Evolutionary conservation across 768 basidiomycete genomes (phyloP), one percentile per base, ranked within the genome.

Genomic region (Boletus fagicola): DNA sequence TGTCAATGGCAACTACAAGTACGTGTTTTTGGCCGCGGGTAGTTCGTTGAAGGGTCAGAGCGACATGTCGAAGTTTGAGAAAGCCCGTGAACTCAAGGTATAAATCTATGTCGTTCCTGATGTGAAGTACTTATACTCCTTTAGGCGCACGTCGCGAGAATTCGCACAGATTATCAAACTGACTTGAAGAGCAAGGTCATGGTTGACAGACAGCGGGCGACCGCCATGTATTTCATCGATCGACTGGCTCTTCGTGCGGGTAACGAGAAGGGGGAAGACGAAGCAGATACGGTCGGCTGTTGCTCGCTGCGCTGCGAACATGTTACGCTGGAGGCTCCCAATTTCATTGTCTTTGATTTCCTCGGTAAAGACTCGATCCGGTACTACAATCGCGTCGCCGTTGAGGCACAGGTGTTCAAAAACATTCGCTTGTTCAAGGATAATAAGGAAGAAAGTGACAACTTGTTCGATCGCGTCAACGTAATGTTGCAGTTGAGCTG

Each of bases 181-280:
- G 93, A 97, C 56, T 77, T 98, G 54, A 92, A 83, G 75, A 87
- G 82, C 51, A 98, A 97, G 73, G 83, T 94, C 57, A 98, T 94
- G 90, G 90, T 87, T 11, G 89, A 92, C 62, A 87, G 97, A 35
- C 96, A 98, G 74, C 87, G 96, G 26, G 97, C 97, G n/a, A 98
- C 96, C 1, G 91, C 97, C 16, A 91, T 99, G 88, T 99, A 99
- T 73, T 93, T 99, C 76, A 98, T 99, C 67, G 97, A 99, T 75
- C 85, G 86, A 68, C 82, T 98, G 36, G 97, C 97, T 36, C 89
- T 99, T 72, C 92, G 97, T 81, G 95, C 95, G 47, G 97, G 97
- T 62, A 98, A 98, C 75, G 97, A 99, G 77, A 99, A 99, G 74
- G 97, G 96, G 44, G 97, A 98, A 67, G 97, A 99, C 64, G 97